Evolutionary conservation across 306 rosid species (phyloP).

Genomic region (Medicago lupulina): DNA sequence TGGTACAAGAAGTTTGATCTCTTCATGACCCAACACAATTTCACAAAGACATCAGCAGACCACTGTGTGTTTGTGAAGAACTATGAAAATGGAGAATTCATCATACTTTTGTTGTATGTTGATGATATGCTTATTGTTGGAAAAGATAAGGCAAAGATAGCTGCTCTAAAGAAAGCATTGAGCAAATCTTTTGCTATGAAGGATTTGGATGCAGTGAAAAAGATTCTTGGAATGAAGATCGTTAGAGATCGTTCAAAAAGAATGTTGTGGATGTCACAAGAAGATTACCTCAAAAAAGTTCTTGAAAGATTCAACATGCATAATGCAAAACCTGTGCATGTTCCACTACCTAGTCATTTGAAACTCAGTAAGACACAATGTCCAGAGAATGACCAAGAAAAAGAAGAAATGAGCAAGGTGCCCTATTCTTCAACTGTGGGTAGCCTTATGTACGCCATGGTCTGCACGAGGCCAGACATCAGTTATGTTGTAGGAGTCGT

Average conservation of each 20-base stretch:
- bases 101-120: no score
- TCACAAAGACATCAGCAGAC: no score
- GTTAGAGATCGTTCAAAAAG: neutral
- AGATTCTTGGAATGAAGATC: neutral
- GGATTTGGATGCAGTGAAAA: neutral
- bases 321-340: neutral
- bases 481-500: neutral
- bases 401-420: neutral
- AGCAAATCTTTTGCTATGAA: neutral
- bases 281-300: neutral
- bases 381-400: neutral
- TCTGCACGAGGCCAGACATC: neutral
- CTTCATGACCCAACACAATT: no score
- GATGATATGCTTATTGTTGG: no score
- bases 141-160: no score
- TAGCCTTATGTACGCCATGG: neutral
- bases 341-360: neutral
- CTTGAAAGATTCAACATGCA: neutral
- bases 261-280: neutral
- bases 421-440: neutral
- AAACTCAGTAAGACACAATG: neutral
- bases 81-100: no score
- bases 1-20: no score
- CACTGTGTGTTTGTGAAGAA: no score
- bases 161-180: neutral